Percentiles rank a stretch among this genome's conserved stretches.
Conservation (phyloP, 2,329 filamentous ascomycete genomes). For the Scolecobasidium constrictum region DNA sequence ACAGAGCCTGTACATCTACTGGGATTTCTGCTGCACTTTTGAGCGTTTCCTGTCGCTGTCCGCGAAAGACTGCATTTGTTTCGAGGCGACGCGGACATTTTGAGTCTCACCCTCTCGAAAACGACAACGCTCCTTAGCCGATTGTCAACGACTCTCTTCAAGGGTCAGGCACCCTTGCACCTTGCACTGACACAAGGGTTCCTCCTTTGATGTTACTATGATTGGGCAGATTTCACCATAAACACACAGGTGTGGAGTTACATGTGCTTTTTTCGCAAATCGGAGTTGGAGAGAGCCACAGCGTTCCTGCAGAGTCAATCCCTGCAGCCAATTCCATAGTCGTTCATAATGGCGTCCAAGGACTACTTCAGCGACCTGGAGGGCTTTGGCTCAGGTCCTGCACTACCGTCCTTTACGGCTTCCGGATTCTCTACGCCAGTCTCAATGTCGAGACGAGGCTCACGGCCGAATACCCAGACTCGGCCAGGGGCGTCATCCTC, state of each 20-base stretch:
- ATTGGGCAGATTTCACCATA: background rate
- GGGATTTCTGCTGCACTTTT: too few relatives aligned
- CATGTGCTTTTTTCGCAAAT: background rate
- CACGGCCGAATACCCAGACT: constrained; percentile 42
- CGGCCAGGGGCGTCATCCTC: constrained; percentile 30
- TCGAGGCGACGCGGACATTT: too few relatives aligned
- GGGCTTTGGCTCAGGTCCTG: constrained; percentile 30
- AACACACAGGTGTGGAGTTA: background rate
- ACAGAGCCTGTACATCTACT: too few relatives aligned
- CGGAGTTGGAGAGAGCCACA: background rate
- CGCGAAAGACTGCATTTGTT: too few relatives aligned
- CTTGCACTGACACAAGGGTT: background rate
- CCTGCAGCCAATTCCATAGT: background rate
- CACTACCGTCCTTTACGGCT: constrained; percentile 59
- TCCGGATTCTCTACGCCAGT: constrained; percentile 59
- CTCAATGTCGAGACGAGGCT: constrained; percentile 49
- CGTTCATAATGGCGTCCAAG: constrained; percentile 12
- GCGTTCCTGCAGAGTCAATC: background rate
- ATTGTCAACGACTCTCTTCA: too few relatives aligned
- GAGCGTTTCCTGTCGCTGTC: too few relatives aligned
- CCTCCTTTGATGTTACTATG: background rate
- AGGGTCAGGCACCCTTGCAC: background rate
- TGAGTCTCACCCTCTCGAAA: too few relatives aligned
- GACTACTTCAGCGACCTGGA: constrained; percentile 39
- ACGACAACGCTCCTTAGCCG: too few relatives aligned